A percentile compares a stretch with the other conserved stretches of the same genome.
Conservation (phyloP, 768 basidiomycete species). For the Pleurotus tuoliensis region DNA sequence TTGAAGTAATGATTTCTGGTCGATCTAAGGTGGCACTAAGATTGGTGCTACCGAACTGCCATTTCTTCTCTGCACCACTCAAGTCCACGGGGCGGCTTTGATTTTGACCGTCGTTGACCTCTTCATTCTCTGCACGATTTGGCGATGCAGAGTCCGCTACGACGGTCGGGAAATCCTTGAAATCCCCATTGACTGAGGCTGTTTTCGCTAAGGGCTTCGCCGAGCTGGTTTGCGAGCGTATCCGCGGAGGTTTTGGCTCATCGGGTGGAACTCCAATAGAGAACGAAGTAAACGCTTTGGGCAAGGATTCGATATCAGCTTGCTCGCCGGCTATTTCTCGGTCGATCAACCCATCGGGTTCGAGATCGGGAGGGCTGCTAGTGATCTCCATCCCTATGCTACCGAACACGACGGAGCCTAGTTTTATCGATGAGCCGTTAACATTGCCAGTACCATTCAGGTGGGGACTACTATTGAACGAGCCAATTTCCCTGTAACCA, state of each 20-base stretch:
- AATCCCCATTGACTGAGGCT: neutral
- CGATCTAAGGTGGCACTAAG: neutral
- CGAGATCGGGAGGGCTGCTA: constrained; percentile 21
- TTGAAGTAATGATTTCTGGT: neutral
- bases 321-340: constrained; percentile 1
- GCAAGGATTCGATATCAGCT: constrained; percentile 12
- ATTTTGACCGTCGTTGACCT: neutral
- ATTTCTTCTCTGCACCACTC: constrained; percentile 31
- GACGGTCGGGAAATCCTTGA: no score
- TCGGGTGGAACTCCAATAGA: constrained; percentile 38
- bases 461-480: neutral
- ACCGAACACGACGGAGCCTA: constrained; percentile 45
- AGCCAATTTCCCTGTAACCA: constrained; percentile 2
- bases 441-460: neutral
- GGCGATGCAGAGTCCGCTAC: no score
- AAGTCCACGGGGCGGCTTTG: constrained; percentile 23
- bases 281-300: constrained; percentile 32
- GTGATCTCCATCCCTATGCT: constrained; percentile 35
- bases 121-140: no score
- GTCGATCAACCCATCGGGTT: constrained; percentile 12
- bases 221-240: constrained; percentile 27
- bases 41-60: constrained; percentile 54
- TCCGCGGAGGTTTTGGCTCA: constrained; percentile 23
- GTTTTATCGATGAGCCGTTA: neutral
- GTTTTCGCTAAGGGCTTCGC: constrained; percentile 6